Base-by-base conservation (phyloP, 352 stramenopile species). In the Globisporangium nagaii region DNA sequence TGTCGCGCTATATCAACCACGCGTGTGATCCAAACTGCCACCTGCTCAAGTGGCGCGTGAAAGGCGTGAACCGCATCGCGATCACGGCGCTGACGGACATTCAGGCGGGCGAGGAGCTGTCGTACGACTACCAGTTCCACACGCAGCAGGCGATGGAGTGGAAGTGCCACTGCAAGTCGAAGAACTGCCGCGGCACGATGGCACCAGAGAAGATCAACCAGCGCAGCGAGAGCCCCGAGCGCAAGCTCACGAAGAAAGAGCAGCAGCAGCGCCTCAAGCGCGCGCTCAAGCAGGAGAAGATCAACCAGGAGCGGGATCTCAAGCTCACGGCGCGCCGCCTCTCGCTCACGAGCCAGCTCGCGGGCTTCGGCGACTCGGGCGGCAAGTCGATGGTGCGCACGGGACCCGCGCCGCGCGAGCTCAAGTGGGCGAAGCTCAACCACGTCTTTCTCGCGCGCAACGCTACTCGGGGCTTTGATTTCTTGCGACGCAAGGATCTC, bases 1-100 rank as follows among this genome's bases (percentile, higher is more conserved):
- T 97, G 24, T 98, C 95, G 20, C 86, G 96, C 24, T 98, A 98
- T 69, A 98, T 98, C 66, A 98, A 99, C 68, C 96, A 99, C 71
- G 96, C 88, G 11, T 99, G 95, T 61, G 86, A 98, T 30, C 96
- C 96, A 0, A 99, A 98, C 65, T 98, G 93, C 65, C 80, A 88
- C 13, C 68, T 98, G 32, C 72, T 98, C 60, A 96, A 96, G 64
- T 98, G 96, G 96, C 96, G 92, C 50, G 95, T 98, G 28, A 84
- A 81, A 37, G 94, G 92, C 36, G 73, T 93, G 39, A 96, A 96
- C 56, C 86, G 91, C 37, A 96, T 98, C 58, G 90, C 86, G 30
- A 97, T 98, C 62, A 96, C 91, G 10, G 88, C 86, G 25, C 63
- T 96, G 34, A 86, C 77, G 37, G 89, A 98, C 63, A 96, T 98